Evolutionary conservation across 2,329 filamentous ascomycete species (phyloP).

Genomic region (Incumbomyces lentus): DNA sequence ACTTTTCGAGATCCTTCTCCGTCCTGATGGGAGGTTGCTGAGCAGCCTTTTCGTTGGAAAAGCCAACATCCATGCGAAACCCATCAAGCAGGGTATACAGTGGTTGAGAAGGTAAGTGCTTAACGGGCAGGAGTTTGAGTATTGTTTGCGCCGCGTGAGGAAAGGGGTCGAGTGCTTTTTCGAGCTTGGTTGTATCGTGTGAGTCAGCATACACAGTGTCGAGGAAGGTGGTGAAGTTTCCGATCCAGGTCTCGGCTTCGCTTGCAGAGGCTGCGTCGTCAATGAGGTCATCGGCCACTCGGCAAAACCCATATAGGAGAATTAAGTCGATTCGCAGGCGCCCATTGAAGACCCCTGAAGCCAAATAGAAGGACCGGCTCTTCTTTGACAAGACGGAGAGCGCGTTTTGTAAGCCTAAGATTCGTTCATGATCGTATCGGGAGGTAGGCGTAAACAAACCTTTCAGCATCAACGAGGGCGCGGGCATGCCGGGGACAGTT

Average conservation of each 20-base stretch:
- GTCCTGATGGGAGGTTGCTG: conserved; percentile 46
- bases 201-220: conserved; percentile 38
- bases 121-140: conserved; percentile 48
- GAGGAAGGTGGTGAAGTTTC: conserved; percentile 48
- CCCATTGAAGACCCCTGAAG: conserved; percentile 58
- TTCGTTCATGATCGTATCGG: conserved; percentile 47
- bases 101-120: conserved; percentile 47
- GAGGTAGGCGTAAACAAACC: conserved; percentile 41
- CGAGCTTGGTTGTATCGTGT: conserved; percentile 19
- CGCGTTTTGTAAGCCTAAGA: conserved; percentile 50
- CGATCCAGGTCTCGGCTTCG: conserved; percentile 50
- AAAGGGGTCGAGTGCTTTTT: conserved; percentile 34
- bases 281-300: conserved; percentile 62
- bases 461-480: conserved; percentile 40
- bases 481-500: conserved; percentile 38
- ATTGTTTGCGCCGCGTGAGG: conserved; percentile 44
- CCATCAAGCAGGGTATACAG: conserved; percentile 56
- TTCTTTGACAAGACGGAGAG: conserved; percentile 50
- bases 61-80: conserved; percentile 58
- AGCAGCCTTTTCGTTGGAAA: conserved; percentile 27
- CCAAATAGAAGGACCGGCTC: conserved; percentile 64
- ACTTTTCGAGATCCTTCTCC: conserved; percentile 50
- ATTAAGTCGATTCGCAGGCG: conserved; percentile 58
- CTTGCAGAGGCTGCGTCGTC: conserved; percentile 48
- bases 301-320: conserved; percentile 62